Evolutionary conservation across 345 rosid genomes (phyloP).

Genomic region (Dipteronia dyeriana): DNA sequence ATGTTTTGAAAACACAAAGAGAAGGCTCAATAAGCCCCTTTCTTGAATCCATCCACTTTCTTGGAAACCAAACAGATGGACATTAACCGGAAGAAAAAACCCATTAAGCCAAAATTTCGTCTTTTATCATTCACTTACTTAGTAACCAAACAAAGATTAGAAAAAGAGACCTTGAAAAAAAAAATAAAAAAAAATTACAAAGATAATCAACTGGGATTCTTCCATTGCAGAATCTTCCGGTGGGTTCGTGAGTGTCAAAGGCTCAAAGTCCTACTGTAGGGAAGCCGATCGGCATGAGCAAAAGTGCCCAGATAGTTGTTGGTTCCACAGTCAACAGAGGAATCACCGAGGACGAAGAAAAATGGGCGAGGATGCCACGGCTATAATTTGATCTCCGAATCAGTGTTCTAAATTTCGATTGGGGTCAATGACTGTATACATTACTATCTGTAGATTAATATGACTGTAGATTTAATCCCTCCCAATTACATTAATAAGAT

Average conservation of each 20-base stretch:
- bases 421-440: too few relatives aligned
- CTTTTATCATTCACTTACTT: not conserved
- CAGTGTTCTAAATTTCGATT: too few relatives aligned
- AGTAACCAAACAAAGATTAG: not conserved
- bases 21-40: too few relatives aligned
- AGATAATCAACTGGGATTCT: constrained; percentile 90
- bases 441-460: too few relatives aligned
- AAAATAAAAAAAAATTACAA: constrained; percentile 52
- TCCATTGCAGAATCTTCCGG: constrained; percentile 92
- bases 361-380: too few relatives aligned
- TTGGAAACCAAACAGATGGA: constrained; percentile 8
- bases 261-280: constrained; percentile 94
- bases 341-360: constrained; percentile 81
- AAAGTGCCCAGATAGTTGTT: constrained; percentile 87
- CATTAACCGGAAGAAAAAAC: not conserved
- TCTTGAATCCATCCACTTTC: constrained; percentile 7
- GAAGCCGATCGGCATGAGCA: constrained; percentile 85
- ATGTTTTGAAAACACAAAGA: constrained; percentile 1
- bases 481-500: too few relatives aligned
- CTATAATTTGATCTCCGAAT: too few relatives aligned
- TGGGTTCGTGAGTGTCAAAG: constrained; percentile 77
- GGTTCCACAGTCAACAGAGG: constrained; percentile 85
- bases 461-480: too few relatives aligned
- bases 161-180: not conserved
- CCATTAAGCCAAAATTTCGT: not conserved